Evolutionary conservation across 2,329 filamentous ascomycete genomes (phyloP), one percentile per base, ranked within the genome.

Genomic region (Cryphonectria nitschkei): DNA sequence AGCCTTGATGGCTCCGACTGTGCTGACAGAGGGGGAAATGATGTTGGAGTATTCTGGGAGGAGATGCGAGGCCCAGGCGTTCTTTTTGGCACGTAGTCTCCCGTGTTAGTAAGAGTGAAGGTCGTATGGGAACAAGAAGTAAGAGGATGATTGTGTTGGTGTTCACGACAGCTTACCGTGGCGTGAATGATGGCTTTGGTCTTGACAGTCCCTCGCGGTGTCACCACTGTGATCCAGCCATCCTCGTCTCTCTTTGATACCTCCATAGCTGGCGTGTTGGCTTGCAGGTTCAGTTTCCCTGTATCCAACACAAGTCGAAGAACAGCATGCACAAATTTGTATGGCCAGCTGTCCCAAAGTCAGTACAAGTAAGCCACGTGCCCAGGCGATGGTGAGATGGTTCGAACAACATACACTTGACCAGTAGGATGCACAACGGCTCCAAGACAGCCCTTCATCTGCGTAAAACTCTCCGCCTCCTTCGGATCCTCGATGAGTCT

Each of bases 1-100:
- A 2, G 77, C 76, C 71, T 78, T 77, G 70, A 79, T 74, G 4
- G 77, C 76, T 26, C 74, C 76, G n/a, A 79, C 65, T 9, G 76
- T 73, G 32, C 66, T 67, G 16, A 69, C 43, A 19, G 62, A 72
- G 34, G 73, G 72, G 14, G 70, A 63, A 29, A 74, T 72, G 0
- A 74, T 69, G 19, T 73, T 73, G 2, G 37, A 63, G 52, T 65
- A 74, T 50, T 73, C 70, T 7, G 73, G 73, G 7, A 72, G 73
- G 1, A 73, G 66, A 13, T 74, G 73, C 26, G 73, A 71, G 8
- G 73, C 68, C 73, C 73, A 74, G 5, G 68, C 68, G 22, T 74
- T 74, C 68, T 72, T 41, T 64, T 63, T 39, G 9, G 7, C 1
- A 61, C 9, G 7, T 2, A 29, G 0, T 26, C 4, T 2, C 29